phyloP scores from a whole-genome alignment of 768 basidiomycete species.

The Phaeotremella skinneri region DNA sequence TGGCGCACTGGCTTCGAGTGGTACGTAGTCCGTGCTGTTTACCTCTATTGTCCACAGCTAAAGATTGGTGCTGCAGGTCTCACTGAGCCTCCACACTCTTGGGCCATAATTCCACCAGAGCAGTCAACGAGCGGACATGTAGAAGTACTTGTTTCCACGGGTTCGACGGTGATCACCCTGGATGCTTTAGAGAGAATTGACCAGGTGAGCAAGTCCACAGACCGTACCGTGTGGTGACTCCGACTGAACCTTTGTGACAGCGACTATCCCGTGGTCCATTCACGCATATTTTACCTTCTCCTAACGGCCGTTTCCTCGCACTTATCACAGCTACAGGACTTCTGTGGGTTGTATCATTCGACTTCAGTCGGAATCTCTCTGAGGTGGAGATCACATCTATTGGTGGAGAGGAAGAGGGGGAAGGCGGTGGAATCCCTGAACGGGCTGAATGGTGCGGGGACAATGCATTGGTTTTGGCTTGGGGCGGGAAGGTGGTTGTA shows the following conservation, averaged over 20 bases:
- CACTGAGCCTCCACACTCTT: constrained; percentile 74
- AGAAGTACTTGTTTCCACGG: constrained; percentile 80
- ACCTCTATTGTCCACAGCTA: background rate
- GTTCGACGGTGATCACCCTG: constrained; percentile 73
- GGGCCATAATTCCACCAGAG: constrained; percentile 88
- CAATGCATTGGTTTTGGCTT: constrained; percentile 84
- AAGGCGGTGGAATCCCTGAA: constrained; percentile 50
- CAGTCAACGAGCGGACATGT: constrained; percentile 83
- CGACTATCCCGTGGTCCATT: constrained; percentile 85
- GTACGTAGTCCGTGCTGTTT: constrained; percentile 55
- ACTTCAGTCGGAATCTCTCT: constrained; percentile 83
- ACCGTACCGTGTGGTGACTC: background rate
- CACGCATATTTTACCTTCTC: constrained; percentile 78
- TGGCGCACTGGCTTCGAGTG: constrained; percentile 67
- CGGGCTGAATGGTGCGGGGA: constrained; percentile 95
- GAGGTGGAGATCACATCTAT: constrained; percentile 63
- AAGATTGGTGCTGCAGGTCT: constrained; percentile 57
- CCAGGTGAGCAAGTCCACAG: constrained; percentile 54
- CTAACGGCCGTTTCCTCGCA: constrained; percentile 88
- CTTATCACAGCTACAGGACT: constrained; percentile 66
- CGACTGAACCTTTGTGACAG: constrained; percentile 46
- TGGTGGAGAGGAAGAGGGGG: constrained; percentile 16
- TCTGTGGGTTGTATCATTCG: constrained; percentile 91
- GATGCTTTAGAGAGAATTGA: constrained; percentile 87
- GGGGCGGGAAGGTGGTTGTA: constrained; percentile 71